These are phyloP conservation scores for Starmera stellimalicola DNA, from an alignment of 1,139 yeast species.

Conservation along the genomic window DNA sequence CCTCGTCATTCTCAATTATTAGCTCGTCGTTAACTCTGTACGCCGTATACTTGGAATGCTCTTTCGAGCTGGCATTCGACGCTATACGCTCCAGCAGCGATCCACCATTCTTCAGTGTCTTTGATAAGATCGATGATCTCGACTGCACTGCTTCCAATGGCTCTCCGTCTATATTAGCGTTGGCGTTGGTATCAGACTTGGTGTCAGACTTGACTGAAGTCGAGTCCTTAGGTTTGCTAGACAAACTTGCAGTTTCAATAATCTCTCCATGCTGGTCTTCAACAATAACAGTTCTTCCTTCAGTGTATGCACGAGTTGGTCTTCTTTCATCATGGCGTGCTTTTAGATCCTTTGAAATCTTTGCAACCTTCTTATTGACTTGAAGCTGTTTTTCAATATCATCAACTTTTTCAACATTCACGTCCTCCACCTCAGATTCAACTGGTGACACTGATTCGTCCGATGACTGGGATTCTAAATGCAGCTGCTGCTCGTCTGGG, in stretches of 20 bases:
- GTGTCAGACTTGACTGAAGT: constrained; percentile 15
- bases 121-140: not conserved
- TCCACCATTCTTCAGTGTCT: not conserved
- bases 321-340: constrained; percentile 8
- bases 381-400: constrained; percentile 1
- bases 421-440: no score
- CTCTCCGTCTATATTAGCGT: constrained; percentile 13
- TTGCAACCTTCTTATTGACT: not conserved
- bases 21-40: constrained; percentile 62
- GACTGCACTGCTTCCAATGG: constrained; percentile 12
- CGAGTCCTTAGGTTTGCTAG: constrained; percentile 1
- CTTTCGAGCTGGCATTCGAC: constrained; percentile 3
- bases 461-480: no score
- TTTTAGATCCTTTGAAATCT: constrained; percentile 7
- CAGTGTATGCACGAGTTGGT: constrained; percentile 50
- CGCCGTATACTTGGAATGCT: constrained; percentile 35
- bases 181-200: constrained; percentile 12
- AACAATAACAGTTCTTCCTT: constrained; percentile 58
- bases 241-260: constrained; percentile 33
- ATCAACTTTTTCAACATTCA: constrained; percentile 1
- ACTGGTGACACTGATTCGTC: no score
- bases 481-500: constrained; percentile 4
- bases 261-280: constrained; percentile 84
- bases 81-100: constrained; percentile 5
- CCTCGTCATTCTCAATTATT: constrained; percentile 83